Evolutionary conservation across 495 filamentous ascomycete genomes (phyloP), one percentile per base, ranked within the genome.

Genomic region (Xylaria bambusicola): DNA sequence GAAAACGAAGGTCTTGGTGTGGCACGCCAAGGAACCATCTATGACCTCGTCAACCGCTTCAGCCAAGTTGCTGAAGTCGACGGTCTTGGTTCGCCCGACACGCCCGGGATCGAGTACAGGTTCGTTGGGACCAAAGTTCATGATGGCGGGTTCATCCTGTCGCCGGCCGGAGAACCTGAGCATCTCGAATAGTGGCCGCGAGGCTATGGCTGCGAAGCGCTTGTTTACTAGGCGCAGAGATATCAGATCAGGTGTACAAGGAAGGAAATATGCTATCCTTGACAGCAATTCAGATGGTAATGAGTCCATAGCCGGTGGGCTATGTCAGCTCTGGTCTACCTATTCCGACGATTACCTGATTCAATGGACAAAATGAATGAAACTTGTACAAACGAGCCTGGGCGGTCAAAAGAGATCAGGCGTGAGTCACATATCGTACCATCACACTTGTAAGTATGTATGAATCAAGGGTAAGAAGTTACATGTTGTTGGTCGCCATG

Each of bases 1-100:
- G 41, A 56, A 56, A 33, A 46, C 15, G 26, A 56, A 35, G 3
- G 26, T 56, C 52, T 46, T 56, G 9, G 42, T 35, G 23, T 56
- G 35, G 18, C 42, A 26, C 8, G 52, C 52, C 52, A 56, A 26
- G 7, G 52, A 45, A 12, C 3, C 13, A 10, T 7, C 40, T 33
- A 56, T 4, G 27, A 56, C 23, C 29, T 56, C 52, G 26, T 46
- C 40, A 24, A 56, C 52, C 17, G 20, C 52, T 23, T 56, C 52
- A 1, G 38, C 38, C 52, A 56, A 1, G 7, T 33, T 44, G 10
- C 7, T 40, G 31, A 46, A 56, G n/a, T 56, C 52, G 42, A 56
- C 52, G n/a, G 40, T 46, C 40, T 40, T 44, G 40, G 40, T 45
- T 23, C 42, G 38, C 0, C 38, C 40, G 26, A 46, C 18, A 13